phyloP scores from a whole-genome alignment of 208 protist species.

The Acanthamoeba castellanii region DNA sequence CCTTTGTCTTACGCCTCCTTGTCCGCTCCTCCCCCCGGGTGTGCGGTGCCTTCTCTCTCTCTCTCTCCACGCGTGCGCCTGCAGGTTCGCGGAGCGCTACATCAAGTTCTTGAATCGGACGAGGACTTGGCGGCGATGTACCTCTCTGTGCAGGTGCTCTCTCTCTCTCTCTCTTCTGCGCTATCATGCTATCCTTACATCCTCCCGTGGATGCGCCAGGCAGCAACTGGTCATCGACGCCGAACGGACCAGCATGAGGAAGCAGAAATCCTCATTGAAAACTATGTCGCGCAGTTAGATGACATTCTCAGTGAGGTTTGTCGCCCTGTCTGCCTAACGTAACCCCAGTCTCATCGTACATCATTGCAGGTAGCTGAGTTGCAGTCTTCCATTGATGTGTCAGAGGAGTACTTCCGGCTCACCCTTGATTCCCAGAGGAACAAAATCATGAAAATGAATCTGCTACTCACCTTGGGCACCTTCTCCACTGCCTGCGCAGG shows the following conservation, averaged over 20 bases:
- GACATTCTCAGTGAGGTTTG: constrained; percentile 12
- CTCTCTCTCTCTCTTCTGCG: not conserved
- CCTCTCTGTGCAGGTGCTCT: constrained; percentile 30
- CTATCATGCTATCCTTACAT: not conserved
- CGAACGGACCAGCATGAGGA: constrained; percentile 62
- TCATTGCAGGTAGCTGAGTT: constrained; percentile 7
- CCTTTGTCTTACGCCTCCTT: no score
- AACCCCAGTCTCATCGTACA: not conserved
- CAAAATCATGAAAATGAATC: constrained; percentile 72
- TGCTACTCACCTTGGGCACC: constrained; percentile 32
- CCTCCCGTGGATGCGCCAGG: not conserved
- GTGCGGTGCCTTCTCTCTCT: not conserved
- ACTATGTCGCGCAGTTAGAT: constrained; percentile 45
- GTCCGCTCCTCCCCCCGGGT: not conserved
- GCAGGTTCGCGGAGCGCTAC: constrained; percentile 8
- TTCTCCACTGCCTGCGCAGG: constrained; percentile 7
- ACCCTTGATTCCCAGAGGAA: constrained; percentile 44
- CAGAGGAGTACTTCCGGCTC: constrained; percentile 13
- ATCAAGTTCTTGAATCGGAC: constrained; percentile 57
- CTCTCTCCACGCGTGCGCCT: no score
- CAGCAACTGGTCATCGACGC: constrained; percentile 14
- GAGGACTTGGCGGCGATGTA: constrained; percentile 62
- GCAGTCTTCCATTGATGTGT: not conserved
- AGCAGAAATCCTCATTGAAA: constrained; percentile 59
- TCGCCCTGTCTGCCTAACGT: not conserved